Percentiles rank a stretch among this genome's conserved stretches.
Conservation (phyloP, 164 flowering plant species). For the Kingdonia uniflora region DNA sequence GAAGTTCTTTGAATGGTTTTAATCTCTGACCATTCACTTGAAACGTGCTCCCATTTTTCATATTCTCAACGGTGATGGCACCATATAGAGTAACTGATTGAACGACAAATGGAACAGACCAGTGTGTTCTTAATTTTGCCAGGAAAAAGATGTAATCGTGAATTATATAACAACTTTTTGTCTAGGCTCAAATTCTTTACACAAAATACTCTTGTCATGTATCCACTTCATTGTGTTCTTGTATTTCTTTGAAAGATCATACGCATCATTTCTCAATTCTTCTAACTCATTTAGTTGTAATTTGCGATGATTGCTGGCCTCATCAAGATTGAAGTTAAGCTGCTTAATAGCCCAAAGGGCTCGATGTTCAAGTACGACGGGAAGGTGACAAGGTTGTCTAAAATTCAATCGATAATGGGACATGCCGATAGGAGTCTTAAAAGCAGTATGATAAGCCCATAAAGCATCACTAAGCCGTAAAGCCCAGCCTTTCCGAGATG, state of each 20-base stretch:
- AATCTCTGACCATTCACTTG: background rate
- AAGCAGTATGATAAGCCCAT: background rate
- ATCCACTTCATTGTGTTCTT: background rate
- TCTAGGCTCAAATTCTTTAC: background rate
- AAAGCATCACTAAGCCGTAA: background rate
- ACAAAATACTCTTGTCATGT: background rate
- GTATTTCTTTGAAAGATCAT: background rate
- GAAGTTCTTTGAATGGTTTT: background rate
- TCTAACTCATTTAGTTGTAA: background rate
- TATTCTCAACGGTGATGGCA: background rate
- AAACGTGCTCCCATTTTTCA: background rate
- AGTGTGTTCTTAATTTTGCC: background rate
- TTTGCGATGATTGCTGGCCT: background rate
- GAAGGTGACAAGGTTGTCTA: background rate
- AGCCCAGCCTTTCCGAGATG: background rate
- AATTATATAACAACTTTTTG: background rate
- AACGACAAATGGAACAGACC: background rate
- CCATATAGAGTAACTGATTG: background rate
- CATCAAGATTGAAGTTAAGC: background rate
- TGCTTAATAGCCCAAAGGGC: background rate
- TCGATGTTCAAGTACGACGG: no score
- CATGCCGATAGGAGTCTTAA: constrained; percentile 1
- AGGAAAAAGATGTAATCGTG: background rate
- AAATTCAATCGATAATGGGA: background rate
- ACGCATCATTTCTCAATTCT: background rate